phyloP scores from a whole-genome alignment of 2,329 filamentous ascomycete species.

The Penicillium polonicum region DNA sequence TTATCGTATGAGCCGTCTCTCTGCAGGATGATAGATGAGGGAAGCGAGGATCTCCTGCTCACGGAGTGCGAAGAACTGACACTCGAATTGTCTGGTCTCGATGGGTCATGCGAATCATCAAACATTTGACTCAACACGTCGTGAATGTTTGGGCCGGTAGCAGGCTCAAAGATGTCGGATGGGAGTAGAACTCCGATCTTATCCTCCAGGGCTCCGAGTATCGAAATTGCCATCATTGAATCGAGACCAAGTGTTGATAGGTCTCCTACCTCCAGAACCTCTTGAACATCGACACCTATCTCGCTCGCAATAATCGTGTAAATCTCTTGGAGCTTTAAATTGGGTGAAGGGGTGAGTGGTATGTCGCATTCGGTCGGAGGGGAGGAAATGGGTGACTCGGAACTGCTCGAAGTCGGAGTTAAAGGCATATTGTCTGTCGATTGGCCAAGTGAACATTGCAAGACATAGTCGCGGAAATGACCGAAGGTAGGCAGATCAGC shows the following conservation, averaged over 20 bases:
- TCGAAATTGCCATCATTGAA: background rate
- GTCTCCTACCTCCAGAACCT: background rate
- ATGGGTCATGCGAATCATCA: too few species aligned
- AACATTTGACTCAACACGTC: background rate
- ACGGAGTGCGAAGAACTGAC: background rate
- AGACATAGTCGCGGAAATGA: background rate
- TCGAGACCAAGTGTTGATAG: background rate
- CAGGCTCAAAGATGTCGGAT: slow-evolving; percentile 1
- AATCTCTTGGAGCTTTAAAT: background rate
- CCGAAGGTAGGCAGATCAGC: background rate
- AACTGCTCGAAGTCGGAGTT: background rate
- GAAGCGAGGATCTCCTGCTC: background rate
- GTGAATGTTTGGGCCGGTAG: background rate
- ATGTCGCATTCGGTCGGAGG: background rate
- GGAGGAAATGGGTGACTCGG: background rate
- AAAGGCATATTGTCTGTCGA: background rate
- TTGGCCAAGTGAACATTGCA: background rate
- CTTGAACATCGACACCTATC: background rate
- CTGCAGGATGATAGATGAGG: background rate
- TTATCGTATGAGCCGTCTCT: background rate
- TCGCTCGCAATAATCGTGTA: background rate
- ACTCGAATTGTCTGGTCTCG: too few species aligned
- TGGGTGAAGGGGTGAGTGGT: background rate
- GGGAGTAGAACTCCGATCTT: background rate
- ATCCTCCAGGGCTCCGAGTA: background rate